Percentiles rank a stretch among this genome's conserved stretches.
Evolutionary conservation across 1,284 basidiomycete genomes (phyloP).

Genomic region (Omphalotus olearius): DNA sequence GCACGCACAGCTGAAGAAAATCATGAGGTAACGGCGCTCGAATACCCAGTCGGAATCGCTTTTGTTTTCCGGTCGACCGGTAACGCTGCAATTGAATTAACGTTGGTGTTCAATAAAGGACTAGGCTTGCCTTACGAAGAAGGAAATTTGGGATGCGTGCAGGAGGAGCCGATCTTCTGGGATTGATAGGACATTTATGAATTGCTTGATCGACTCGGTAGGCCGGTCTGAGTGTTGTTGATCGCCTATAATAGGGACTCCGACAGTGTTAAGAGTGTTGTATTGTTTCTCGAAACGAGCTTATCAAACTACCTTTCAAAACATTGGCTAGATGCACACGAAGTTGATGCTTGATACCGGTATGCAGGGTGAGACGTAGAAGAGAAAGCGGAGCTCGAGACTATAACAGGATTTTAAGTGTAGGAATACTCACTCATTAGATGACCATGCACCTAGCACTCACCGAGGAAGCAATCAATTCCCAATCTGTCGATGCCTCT

Average conservation of each 20-base stretch:
- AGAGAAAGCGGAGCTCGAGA: constrained; percentile 49
- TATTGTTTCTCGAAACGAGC: neutral
- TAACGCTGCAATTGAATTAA: constrained; percentile 38
- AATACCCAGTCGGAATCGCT: constrained; percentile 45
- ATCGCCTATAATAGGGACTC: constrained; percentile 64
- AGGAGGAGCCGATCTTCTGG: constrained; percentile 51
- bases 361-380: constrained; percentile 49
- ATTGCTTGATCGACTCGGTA: constrained; percentile 25
- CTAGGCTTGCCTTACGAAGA: constrained; percentile 39
- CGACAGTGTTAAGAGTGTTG: constrained; percentile 9
- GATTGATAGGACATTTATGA: constrained; percentile 23
- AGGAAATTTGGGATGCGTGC: constrained; percentile 53
- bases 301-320: constrained; percentile 39
- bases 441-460: constrained; percentile 21
- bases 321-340: constrained; percentile 55
- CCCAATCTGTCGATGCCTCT: constrained; percentile 53
- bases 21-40: constrained; percentile 49
- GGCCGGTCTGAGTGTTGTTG: constrained; percentile 36
- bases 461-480: constrained; percentile 57
- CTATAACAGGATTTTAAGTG: constrained; percentile 26
- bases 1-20: constrained; percentile 43
- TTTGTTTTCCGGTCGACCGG: constrained; percentile 34
- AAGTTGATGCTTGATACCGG: constrained; percentile 72
- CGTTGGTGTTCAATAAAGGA: constrained; percentile 1
- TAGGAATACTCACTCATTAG: neutral